Evolutionary conservation across 129 eudicot genomes (phyloP).

Genomic region (Escallonia herrerae): DNA sequence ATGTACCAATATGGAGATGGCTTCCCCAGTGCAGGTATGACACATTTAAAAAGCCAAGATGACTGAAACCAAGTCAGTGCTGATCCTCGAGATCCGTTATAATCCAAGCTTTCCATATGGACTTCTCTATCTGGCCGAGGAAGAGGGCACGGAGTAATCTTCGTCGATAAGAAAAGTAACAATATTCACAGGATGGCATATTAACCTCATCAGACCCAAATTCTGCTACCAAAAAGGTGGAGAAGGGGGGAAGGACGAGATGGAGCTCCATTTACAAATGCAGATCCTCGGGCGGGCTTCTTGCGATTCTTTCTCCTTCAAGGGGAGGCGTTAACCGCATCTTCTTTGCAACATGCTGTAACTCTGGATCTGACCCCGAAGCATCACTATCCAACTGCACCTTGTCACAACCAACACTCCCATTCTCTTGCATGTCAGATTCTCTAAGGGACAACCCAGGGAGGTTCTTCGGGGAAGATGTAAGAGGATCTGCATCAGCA

Average conservation of each 20-base stretch:
- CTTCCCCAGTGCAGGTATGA: too few relatives aligned
- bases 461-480: neutral
- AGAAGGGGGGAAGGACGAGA: neutral
- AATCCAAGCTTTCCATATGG: too few relatives aligned
- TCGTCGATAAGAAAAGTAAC: neutral
- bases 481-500: constrained; percentile 9
- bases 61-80: too few relatives aligned
- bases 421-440: constrained; percentile 15
- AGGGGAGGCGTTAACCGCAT: constrained; percentile 23
- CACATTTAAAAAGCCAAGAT: too few relatives aligned
- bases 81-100: too few relatives aligned
- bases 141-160: too few relatives aligned
- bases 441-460: constrained; percentile 4
- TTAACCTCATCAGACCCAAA: neutral
- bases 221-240: neutral
- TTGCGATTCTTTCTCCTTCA: constrained; percentile 23
- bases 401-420: neutral
- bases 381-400: constrained; percentile 10
- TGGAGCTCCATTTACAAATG: constrained; percentile 13
- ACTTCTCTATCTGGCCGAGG: too few relatives aligned
- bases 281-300: constrained; percentile 15
- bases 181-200: constrained; percentile 3
- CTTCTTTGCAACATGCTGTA: constrained; percentile 32
- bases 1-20: too few relatives aligned
- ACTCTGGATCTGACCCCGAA: constrained; percentile 21